Base-by-base conservation (phyloP, 345 rosid species). In the Camelina laxa region DNA sequence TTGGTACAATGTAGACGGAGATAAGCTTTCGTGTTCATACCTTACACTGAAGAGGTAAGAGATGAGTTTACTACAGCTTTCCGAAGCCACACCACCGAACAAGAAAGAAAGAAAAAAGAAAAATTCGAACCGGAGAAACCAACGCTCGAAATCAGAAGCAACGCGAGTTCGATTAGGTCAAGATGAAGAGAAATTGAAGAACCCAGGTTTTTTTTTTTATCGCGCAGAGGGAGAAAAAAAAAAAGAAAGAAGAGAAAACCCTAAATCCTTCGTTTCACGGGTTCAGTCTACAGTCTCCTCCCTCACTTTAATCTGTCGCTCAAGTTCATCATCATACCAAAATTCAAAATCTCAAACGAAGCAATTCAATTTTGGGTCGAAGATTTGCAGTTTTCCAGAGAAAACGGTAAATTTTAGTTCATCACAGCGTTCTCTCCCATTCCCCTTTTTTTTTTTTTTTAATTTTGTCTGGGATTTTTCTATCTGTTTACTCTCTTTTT, bases 211-310 rank as follows among this genome's bases (percentile, higher is more conserved):
- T 27, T 27, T 24, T 27, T 27, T 27, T 27, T 4, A n/a, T 65
- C 56, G 22, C 41, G 42, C 22, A 61, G 66, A 74, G 60, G 51
- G 19, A 62, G 57, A 13, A 5, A 33, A 7, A 7, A 24, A 31
- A 76, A 57, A 13, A 8, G 4, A 24, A 31, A 76, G 48, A 13
- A 8, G 4, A 27, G 30, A 36, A 31, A 76, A 57, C 76, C 80
- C 80, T 77, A 77, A 77, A 24, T 64, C 36, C 17, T 60, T 60
- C 49, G 21, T 69, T 69, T 53, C 56, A 61, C 10, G 42, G 44
- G 74, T 61, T 27, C n/a, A 27, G 61, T 44, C 9, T 27, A 27
- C 48, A 13, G 50, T 13, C 15, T 31, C 63, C 4, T 67, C 73
- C 39, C 54, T 41, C 63, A 12, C 38, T 50, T 15, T 27, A 27